Evolutionary conservation across 768 basidiomycete genomes (phyloP).

Genomic region (Lyophyllum atratum): DNA sequence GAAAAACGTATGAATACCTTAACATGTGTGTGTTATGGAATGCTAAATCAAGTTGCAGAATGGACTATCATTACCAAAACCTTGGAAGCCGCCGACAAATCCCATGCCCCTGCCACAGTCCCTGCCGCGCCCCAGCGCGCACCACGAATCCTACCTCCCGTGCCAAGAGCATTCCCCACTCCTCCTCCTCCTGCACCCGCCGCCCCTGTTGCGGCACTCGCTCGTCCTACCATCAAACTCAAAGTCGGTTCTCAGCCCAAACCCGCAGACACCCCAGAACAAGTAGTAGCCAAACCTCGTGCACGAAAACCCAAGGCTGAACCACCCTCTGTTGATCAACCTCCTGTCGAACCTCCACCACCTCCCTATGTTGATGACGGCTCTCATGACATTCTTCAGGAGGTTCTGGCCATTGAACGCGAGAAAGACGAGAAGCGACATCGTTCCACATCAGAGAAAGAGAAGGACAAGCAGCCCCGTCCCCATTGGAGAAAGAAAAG

Average conservation of each 20-base stretch:
- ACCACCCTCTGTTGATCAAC: slow-evolving; percentile 24
- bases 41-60: slow-evolving; percentile 44
- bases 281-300: slow-evolving; percentile 38
- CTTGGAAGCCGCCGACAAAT: slow-evolving; percentile 63
- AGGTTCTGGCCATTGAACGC: slow-evolving; percentile 79
- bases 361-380: slow-evolving; percentile 78
- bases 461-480: slow-evolving; percentile 39
- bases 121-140: slow-evolving; percentile 26
- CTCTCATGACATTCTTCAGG: slow-evolving; percentile 79
- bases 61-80: slow-evolving; percentile 90
- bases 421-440: slow-evolving; percentile 60
- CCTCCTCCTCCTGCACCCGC: slow-evolving; percentile 23
- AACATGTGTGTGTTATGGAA: not conserved
- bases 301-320: slow-evolving; percentile 46
- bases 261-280: slow-evolving; percentile 26
- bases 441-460: slow-evolving; percentile 40
- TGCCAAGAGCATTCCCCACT: slow-evolving; percentile 38
- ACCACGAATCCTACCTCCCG: slow-evolving; percentile 38
- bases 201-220: slow-evolving; percentile 25
- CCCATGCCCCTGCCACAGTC: slow-evolving; percentile 28
- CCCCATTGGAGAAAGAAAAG: slow-evolving; percentile 40
- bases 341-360: slow-evolving; percentile 59
- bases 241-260: slow-evolving; percentile 53
- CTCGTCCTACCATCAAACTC: slow-evolving; percentile 66
- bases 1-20: slow-evolving; percentile 69